phyloP scores from a whole-genome alignment of 139 green algal genomes.

The Picochlorum sp. region DNA sequence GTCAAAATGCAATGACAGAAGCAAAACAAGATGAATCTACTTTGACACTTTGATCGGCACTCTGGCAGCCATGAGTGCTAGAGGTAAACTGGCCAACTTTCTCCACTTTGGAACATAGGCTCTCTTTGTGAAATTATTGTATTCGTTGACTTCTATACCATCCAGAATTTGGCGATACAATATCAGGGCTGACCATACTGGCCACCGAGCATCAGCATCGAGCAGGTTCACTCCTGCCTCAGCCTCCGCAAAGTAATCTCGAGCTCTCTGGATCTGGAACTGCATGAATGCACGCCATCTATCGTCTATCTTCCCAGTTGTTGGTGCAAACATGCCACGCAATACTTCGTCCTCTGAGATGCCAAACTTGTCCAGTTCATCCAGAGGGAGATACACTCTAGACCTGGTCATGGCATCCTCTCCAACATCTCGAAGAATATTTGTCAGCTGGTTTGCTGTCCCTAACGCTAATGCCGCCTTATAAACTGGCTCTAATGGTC shows the following conservation, averaged over 20 bases:
- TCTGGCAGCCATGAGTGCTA: constrained; percentile 9
- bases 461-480: constrained; percentile 84
- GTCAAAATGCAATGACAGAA: neutral
- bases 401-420: constrained; percentile 81
- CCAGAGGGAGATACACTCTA: constrained; percentile 91
- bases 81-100: constrained; percentile 69
- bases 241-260: constrained; percentile 73
- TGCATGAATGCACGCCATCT: constrained; percentile 94
- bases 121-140: constrained; percentile 95
- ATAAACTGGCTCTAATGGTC: constrained; percentile 78
- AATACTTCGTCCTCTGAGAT: constrained; percentile 78
- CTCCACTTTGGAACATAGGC: constrained; percentile 91
- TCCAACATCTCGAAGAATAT: constrained; percentile 97
- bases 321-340: constrained; percentile 48
- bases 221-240: constrained; percentile 75
- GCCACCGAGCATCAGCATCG: constrained; percentile 83
- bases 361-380: constrained; percentile 80
- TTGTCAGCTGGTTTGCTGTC: constrained; percentile 98
- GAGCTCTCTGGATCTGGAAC: constrained; percentile 89
- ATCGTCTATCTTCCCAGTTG: constrained; percentile 74
- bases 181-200: constrained; percentile 91
- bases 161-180: constrained; percentile 97
- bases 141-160: constrained; percentile 91
- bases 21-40: neutral
- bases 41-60: constrained; percentile 3